Conservation (phyloP, 2,329 filamentous ascomycete genomes). For the Exophiala sp. region DNA sequence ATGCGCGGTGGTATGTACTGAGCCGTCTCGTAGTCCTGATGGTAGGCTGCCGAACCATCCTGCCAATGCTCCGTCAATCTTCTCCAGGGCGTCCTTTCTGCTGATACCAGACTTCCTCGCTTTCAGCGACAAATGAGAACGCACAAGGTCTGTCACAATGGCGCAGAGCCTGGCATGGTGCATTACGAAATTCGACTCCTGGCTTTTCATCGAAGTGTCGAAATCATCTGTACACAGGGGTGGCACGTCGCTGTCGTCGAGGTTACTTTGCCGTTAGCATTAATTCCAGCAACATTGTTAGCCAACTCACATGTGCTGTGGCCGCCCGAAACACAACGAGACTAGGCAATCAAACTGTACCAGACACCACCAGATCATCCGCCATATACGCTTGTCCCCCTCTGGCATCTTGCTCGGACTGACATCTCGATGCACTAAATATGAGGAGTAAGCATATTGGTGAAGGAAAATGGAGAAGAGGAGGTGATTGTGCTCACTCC, state of each 20-base stretch:
- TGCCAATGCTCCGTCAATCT: background rate
- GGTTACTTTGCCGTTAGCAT: background rate
- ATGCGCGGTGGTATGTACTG: background rate
- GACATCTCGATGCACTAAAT: conserved; percentile 21
- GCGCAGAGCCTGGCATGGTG: background rate
- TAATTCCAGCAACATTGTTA: too few relatives aligned
- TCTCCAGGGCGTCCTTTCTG: background rate
- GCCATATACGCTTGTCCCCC: conserved; percentile 42
- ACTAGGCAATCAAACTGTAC: conserved; percentile 31
- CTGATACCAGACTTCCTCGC: background rate
- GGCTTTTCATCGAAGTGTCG: background rate
- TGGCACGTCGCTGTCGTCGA: background rate
- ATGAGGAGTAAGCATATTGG: conserved; percentile 39
- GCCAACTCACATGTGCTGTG: background rate
- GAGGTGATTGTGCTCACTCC: background rate
- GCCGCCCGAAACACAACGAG: background rate
- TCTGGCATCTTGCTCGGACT: conserved; percentile 41
- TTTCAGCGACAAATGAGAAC: background rate
- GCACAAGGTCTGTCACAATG: background rate
- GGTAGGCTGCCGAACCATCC: background rate
- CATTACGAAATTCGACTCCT: background rate
- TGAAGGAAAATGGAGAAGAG: conserved; percentile 44
- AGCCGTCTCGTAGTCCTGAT: background rate
- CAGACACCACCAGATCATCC: conserved; percentile 42
- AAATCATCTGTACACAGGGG: background rate